These are phyloP conservation scores for Grosmannia serpens DNA, from an alignment of 2,329 filamentous ascomycete species.

Conservation along the genomic window DNA sequence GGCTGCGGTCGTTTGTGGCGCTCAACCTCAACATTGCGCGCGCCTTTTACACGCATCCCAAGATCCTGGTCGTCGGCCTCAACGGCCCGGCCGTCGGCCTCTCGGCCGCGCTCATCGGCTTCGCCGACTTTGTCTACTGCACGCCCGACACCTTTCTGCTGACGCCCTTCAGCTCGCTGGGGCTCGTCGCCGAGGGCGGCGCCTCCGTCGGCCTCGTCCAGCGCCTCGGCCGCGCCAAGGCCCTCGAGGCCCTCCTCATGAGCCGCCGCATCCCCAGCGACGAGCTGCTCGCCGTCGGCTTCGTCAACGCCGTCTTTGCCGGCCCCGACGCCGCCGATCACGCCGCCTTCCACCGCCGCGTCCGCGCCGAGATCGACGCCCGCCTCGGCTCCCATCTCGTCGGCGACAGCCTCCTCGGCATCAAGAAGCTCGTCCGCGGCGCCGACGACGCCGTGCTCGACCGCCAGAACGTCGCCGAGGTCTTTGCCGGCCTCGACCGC, in stretches of 20 bases:
- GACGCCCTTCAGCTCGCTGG: slow-evolving; percentile 82
- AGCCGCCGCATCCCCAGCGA: slow-evolving; percentile 62
- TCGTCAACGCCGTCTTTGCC: slow-evolving; percentile 73
- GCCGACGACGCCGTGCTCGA: slow-evolving; percentile 65
- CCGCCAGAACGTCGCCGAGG: slow-evolving; percentile 68
- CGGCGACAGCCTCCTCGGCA: slow-evolving; percentile 64
- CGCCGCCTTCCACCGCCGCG: slow-evolving; percentile 56
- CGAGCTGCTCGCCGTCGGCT: slow-evolving; percentile 66
- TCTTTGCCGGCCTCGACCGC: slow-evolving; percentile 72
- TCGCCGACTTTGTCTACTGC: slow-evolving; percentile 88
- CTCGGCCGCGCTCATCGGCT: slow-evolving; percentile 68
- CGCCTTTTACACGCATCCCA: slow-evolving; percentile 86
- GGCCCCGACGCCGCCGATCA: slow-evolving; percentile 47
- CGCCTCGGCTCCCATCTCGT: slow-evolving; percentile 69
- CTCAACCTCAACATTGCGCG: slow-evolving; percentile 85
- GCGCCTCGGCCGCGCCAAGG: slow-evolving; percentile 66
- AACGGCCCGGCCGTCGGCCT: slow-evolving; percentile 89
- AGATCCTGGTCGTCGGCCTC: slow-evolving; percentile 81
- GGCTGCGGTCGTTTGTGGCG: slow-evolving; percentile 61
- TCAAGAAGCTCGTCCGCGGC: slow-evolving; percentile 71
- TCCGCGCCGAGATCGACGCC: slow-evolving; percentile 72
- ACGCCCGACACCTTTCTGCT: slow-evolving; percentile 73
- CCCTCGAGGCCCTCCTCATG: slow-evolving; percentile 90
- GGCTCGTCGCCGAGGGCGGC: slow-evolving; percentile 81
- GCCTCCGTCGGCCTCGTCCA: slow-evolving; percentile 68